A percentile compares a stretch with the other conserved stretches of the same genome.
These are phyloP conservation scores for Aspergillus hiratsukae DNA, from an alignment of 2,329 filamentous ascomycete genomes.

Conservation along the genomic window DNA sequence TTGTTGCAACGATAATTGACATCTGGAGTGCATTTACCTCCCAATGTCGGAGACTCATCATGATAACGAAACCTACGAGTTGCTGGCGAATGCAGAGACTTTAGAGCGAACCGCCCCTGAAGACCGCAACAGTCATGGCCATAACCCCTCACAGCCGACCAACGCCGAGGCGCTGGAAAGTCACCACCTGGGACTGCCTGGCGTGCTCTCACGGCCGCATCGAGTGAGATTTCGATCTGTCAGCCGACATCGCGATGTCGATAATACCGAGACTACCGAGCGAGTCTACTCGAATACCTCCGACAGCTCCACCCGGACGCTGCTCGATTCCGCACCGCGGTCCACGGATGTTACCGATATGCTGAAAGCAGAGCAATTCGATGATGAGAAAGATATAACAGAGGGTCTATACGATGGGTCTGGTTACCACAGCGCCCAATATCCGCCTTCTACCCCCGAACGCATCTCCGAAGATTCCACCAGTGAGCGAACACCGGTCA, in stretches of 20 bases:
- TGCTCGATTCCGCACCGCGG: neutral
- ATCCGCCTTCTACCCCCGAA: neutral
- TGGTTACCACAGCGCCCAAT: neutral
- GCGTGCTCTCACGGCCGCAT: slow-evolving; percentile 5
- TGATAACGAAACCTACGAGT: neutral
- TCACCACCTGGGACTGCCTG: neutral
- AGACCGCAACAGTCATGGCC: neutral
- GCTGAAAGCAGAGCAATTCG: neutral
- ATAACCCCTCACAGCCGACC: neutral
- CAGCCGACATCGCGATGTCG: slow-evolving; percentile 8
- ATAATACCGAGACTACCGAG: neutral
- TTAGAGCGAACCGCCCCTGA: neutral
- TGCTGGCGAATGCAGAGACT: neutral
- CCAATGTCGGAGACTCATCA: neutral
- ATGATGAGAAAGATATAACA: neutral
- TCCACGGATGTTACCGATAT: slow-evolving; percentile 2
- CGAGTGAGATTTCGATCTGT: slow-evolving; percentile 21
- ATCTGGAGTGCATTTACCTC: neutral
- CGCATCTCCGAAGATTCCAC: neutral
- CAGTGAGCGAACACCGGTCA: slow-evolving; percentile 6
- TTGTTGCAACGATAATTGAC: neutral
- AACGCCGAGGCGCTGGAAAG: neutral
- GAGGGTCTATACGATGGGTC: neutral
- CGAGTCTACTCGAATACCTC: neutral
- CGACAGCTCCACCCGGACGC: neutral